Conservation (phyloP, 148 eudicot species). For the Fallopia convolvulus region DNA sequence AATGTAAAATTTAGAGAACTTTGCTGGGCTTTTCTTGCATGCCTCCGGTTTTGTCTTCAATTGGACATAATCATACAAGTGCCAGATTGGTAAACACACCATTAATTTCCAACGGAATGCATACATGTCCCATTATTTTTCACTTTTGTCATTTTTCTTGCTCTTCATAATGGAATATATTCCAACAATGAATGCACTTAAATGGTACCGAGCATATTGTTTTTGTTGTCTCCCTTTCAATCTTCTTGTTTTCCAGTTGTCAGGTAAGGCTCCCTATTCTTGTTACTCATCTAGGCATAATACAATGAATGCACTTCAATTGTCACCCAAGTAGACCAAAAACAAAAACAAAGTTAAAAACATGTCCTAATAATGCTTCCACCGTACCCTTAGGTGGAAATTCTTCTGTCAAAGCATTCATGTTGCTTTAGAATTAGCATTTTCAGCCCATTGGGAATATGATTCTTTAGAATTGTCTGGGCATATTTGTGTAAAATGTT, state of each 20-base stretch:
- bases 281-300: not conserved
- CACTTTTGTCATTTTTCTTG: not conserved
- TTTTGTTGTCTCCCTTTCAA: not conserved
- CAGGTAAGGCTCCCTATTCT: not conserved
- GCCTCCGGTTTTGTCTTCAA: not conserved
- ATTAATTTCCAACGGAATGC: not conserved
- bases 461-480: not conserved
- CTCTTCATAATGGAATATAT: not conserved
- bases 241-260: not conserved
- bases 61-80: not conserved
- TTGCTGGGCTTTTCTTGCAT: not conserved
- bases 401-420: not conserved
- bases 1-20: no score
- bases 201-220: not conserved
- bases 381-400: not conserved
- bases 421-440: not conserved
- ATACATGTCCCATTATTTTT: not conserved
- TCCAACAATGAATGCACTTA: slow-evolving; percentile 1
- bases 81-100: not conserved
- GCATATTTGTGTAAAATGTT: not conserved
- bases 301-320: not conserved
- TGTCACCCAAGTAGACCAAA: not conserved
- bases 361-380: not conserved
- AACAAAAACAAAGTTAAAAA: not conserved
- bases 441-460: not conserved